These are phyloP conservation scores for Vinca minor DNA, from an alignment of 257 asterid genomes.

Conservation along the genomic window DNA sequence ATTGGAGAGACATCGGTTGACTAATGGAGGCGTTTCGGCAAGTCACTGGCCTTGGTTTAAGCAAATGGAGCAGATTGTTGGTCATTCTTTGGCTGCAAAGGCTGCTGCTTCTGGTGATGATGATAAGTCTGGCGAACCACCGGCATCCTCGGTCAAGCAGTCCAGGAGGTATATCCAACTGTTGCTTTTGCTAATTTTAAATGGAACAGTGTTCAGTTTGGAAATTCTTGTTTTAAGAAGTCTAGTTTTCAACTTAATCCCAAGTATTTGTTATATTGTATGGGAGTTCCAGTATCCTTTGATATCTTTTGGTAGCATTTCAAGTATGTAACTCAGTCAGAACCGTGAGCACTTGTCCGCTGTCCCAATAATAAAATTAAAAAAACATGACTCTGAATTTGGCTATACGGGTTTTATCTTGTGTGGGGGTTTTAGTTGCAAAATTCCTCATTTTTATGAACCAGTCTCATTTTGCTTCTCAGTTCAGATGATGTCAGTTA, in stretches of 20 bases:
- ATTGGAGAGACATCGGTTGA: slow-evolving; percentile 80
- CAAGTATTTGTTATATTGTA: no score
- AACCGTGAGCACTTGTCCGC: no score
- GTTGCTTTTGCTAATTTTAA: neutral
- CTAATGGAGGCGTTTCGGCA: slow-evolving; percentile 42
- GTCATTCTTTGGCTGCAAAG: slow-evolving; percentile 50
- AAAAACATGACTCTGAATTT: neutral
- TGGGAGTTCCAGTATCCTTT: no score
- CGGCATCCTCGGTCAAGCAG: slow-evolving; percentile 39
- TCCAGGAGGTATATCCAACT: slow-evolving; percentile 55
- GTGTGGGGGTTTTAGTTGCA: neutral
- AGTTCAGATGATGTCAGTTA: neutral
- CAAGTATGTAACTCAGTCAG: no score
- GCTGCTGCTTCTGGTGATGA: slow-evolving; percentile 46
- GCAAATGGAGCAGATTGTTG: slow-evolving; percentile 89
- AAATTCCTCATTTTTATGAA: neutral
- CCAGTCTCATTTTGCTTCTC: neutral
- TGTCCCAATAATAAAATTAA: no score
- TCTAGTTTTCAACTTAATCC: neutral
- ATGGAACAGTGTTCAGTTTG: no score
- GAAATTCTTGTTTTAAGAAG: neutral
- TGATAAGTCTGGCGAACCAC: slow-evolving; percentile 50
- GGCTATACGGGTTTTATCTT: no score
- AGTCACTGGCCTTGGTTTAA: slow-evolving; percentile 98
- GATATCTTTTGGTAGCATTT: no score